Conservation (phyloP, 2,329 filamentous ascomycete genomes). For the Colletotrichum destructivum region DNA sequence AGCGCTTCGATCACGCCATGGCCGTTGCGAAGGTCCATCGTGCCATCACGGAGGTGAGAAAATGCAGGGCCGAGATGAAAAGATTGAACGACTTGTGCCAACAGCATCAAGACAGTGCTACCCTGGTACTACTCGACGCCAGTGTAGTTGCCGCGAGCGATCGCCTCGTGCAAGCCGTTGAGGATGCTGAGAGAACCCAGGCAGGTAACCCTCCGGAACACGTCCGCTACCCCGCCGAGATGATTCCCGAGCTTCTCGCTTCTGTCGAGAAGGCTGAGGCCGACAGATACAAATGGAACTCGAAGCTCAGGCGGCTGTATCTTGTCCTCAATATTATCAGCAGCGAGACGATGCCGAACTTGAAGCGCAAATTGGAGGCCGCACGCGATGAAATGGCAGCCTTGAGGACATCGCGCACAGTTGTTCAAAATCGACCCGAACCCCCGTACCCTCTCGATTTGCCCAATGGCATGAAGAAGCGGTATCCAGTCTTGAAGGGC, state of each 20-base stretch:
- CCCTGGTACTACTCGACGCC: constrained; percentile 10
- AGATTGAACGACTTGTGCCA: neutral
- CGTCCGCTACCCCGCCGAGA: neutral
- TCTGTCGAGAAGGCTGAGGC: constrained; percentile 11
- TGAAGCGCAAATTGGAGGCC: neutral
- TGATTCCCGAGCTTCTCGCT: constrained; percentile 1
- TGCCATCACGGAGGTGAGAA: neutral
- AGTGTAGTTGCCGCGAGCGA: neutral
- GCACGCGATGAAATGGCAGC: neutral
- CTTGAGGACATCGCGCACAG: neutral
- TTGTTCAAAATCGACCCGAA: too few relatives aligned
- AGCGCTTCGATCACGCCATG: neutral
- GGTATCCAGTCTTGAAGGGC: too few relatives aligned
- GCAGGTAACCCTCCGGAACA: neutral
- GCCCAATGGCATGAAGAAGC: too few relatives aligned
- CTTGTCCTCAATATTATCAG: neutral
- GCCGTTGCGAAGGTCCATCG: neutral
- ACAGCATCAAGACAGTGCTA: constrained; percentile 6
- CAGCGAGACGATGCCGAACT: neutral
- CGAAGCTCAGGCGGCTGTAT: neutral
- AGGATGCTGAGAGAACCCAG: neutral
- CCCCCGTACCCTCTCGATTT: too few relatives aligned
- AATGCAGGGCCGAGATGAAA: neutral
- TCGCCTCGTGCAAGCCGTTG: constrained; percentile 9
- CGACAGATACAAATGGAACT: neutral